Base-by-base conservation (phyloP, 768 basidiomycete genomes). In the Suillus clintonianus region DNA sequence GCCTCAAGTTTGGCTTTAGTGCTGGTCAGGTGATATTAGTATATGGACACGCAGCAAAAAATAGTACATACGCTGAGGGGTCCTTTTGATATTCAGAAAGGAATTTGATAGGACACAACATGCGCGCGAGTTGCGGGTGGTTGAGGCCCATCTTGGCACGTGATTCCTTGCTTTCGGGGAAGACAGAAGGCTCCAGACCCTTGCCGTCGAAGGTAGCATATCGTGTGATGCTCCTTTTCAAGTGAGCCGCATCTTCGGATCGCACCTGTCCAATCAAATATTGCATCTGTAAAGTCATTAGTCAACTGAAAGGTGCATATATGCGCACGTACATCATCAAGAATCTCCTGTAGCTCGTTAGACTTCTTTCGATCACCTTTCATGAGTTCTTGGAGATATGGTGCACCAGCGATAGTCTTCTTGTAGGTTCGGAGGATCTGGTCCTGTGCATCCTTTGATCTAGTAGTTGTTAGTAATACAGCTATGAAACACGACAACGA, bases 61-160 rank as follows among this genome's bases (percentile, higher is more conserved):
- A 22, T n/a, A n/a, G 14, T 22, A 34, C 42, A 9, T 8, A 27
- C 14, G 0, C 17, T 17, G 41, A 45, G 2, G 24, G 54, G 2
- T 48, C 32, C 3, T 36, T 22, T 3, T 36, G 14, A 36, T 45
- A 62, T 8, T 22, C 64, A 9, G 2, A 2, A 13, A 58, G 47
- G 7, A 22, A n/a, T 2, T 4, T 9, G 13, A 61, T 24, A 1
- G 64, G 64, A 15, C 64, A 64, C 6, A 64, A 24, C 24, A 48
- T 41, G 5, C 27, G 1, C 0, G 60, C 55, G 5, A 64, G 47
- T 6, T 41, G 54, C 0, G 47, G 47, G 37, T 64, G 64, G 10
- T 64, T 64, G 14, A 64, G 27, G 10, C 64, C 60, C 36, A 65
- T 55, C 30, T 47, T 13, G 3, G 22, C 45, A 24, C 22, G 5